Conservation (phyloP, 495 filamentous ascomycete species). For the Penicillium robsamsonii region DNA sequence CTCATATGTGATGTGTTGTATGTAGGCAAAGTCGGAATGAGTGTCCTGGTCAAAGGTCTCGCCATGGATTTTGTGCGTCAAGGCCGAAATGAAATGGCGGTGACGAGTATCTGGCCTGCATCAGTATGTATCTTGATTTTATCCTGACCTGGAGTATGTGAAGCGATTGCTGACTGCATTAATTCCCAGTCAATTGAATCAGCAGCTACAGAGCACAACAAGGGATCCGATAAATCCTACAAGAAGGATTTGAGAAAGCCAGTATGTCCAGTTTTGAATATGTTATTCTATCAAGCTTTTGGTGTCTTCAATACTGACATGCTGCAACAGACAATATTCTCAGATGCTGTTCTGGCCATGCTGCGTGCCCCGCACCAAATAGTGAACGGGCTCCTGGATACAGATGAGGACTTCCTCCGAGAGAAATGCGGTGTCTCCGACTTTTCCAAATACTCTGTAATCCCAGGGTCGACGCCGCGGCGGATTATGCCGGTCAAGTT, state of each 20-base stretch:
- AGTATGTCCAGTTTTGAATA: slow-evolving; percentile 25
- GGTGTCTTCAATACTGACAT: neutral
- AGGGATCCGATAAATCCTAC: slow-evolving; percentile 38
- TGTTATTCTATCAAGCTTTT: neutral
- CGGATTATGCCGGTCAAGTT: slow-evolving; percentile 76
- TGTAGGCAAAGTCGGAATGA: slow-evolving; percentile 73
- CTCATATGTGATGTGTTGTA: slow-evolving; percentile 1
- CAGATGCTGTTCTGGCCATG: slow-evolving; percentile 76
- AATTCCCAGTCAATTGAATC: slow-evolving; percentile 61
- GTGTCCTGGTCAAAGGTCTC: slow-evolving; percentile 73
- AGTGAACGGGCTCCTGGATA: slow-evolving; percentile 70
- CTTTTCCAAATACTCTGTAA: slow-evolving; percentile 70
- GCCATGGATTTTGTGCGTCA: slow-evolving; percentile 80
- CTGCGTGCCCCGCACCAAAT: slow-evolving; percentile 55
- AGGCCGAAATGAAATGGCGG: slow-evolving; percentile 64
- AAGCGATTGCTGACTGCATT: slow-evolving; percentile 12
- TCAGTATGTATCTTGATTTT: slow-evolving; percentile 45
- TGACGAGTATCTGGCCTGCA: slow-evolving; percentile 82
- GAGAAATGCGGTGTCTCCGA: slow-evolving; percentile 61
- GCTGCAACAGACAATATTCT: slow-evolving; percentile 59
- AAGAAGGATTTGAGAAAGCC: slow-evolving; percentile 62
- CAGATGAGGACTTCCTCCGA: slow-evolving; percentile 83
- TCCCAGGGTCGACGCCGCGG: slow-evolving; percentile 61
- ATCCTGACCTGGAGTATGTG: neutral
- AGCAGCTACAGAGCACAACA: slow-evolving; percentile 59